Evolutionary conservation across 148 eudicot species (phyloP), one percentile per base, ranked within the genome.

Genomic region (Rhododendron griersonianum): DNA sequence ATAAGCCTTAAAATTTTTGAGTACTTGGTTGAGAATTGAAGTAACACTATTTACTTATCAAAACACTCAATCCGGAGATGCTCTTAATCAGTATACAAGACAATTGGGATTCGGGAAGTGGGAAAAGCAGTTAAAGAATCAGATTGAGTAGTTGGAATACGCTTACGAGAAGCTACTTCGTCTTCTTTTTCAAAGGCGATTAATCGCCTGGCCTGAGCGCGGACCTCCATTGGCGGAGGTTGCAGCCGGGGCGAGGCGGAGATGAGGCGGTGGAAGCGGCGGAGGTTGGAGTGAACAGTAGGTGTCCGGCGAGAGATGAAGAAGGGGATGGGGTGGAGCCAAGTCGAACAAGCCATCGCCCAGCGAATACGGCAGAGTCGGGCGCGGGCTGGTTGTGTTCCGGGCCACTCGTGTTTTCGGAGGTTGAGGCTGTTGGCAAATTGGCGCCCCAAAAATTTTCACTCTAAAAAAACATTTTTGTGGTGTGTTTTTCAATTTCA

Each of bases 91-190:
- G 71, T 44, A 19, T 39, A 63, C 15, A 74, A 15, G 57, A 35
- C 11, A 1, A 59, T 19, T 86, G 69, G 55, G 30, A 30, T 30
- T 30, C 30, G 30, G 30, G 39, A 47, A 16, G 30, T 11, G 65
- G 63, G 51, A 6, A n/a, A 15, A 63, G n/a, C 5, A 44, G 25
- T 11, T 50, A 28, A 81, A 53, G 11, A 81, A 21, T 0, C 4
- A 84, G 33, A 51, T 1, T 1, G 44, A 45, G n/a, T 33, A 57
- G 59, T 55, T 59, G 47, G 39, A 63, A 14, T 45, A 3, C 81
- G 87, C 94, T 85, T 87, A 91, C 95, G 84, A 28, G 98, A 90
- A 86, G 98, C 96, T 80, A 89, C 91, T 35, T 74, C 81, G n/a
- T 87, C 94, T 33, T 88, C 81, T 11, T 67, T 67, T 25, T n/a